Percentiles rank a stretch among this genome's conserved stretches.
Evolutionary conservation across 306 rosid genomes (phyloP).

Genomic region (Comarum palustre): DNA sequence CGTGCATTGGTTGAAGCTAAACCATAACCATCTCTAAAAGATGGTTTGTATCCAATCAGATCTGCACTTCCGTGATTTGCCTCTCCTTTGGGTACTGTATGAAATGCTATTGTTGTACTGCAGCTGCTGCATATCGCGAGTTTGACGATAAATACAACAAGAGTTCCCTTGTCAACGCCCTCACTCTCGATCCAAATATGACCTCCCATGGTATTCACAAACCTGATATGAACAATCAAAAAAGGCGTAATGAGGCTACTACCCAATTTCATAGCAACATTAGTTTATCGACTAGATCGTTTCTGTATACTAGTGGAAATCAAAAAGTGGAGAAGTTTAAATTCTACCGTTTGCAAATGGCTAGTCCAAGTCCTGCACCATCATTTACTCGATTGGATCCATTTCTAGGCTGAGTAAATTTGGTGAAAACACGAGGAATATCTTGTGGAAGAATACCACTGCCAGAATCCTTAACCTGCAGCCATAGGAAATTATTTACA

Average conservation of each 20-base stretch:
- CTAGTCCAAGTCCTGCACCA: slow-evolving; percentile 83
- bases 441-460: slow-evolving; percentile 78
- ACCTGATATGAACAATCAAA: slow-evolving; percentile 47
- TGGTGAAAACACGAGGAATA: slow-evolving; percentile 67
- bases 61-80: slow-evolving; percentile 64
- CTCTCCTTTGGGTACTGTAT: slow-evolving; percentile 34
- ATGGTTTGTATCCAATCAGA: slow-evolving; percentile 48
- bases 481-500: slow-evolving; percentile 16
- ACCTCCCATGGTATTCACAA: slow-evolving; percentile 93
- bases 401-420: slow-evolving; percentile 56
- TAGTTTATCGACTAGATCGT: too few relatives aligned
- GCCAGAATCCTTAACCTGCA: slow-evolving; percentile 90
- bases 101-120: slow-evolving; percentile 33
- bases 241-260: not conserved
- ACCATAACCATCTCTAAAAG: slow-evolving; percentile 38
- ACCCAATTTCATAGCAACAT: not conserved
- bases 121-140: slow-evolving; percentile 59
- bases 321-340: not conserved
- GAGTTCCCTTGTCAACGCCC: slow-evolving; percentile 73
- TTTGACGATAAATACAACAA: slow-evolving; percentile 58
- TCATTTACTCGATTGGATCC: slow-evolving; percentile 50
- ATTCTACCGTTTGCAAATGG: slow-evolving; percentile 79
- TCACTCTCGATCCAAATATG: slow-evolving; percentile 89
- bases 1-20: slow-evolving; percentile 42
- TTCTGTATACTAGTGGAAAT: not conserved